These are phyloP conservation scores for Pisolithus sp. DNA, from an alignment of 768 basidiomycete genomes.

Conservation along the genomic window DNA sequence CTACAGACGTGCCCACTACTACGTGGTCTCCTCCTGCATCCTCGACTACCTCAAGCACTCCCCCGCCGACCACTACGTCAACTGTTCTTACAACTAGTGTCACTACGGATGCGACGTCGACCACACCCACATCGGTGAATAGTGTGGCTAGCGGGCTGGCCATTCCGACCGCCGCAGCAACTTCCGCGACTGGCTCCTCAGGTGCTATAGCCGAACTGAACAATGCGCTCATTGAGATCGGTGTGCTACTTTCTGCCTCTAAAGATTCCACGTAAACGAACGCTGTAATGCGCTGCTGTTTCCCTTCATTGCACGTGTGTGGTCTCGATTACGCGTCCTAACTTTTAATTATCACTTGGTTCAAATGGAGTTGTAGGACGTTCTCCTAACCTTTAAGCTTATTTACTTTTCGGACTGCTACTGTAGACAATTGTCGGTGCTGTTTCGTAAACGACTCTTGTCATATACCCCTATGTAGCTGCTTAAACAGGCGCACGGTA, in stretches of 20 bases:
- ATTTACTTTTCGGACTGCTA: background rate
- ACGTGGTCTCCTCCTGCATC: constrained; percentile 12
- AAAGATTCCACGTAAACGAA: background rate
- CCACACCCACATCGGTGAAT: constrained; percentile 14
- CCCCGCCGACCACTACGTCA: constrained; percentile 11
- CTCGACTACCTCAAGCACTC: constrained; percentile 12
- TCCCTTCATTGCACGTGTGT: too few species aligned
- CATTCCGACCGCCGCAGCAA: constrained; percentile 21
- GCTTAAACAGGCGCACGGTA: background rate
- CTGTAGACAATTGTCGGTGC: background rate
- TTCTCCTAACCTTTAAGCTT: background rate
- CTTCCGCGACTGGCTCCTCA: constrained; percentile 25
- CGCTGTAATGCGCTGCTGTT: background rate
- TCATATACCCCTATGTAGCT: background rate
- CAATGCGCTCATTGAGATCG: constrained; percentile 33
- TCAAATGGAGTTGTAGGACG: background rate
- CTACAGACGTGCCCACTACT: constrained; percentile 11
- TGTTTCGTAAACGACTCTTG: background rate
- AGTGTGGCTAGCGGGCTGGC: constrained; percentile 22
- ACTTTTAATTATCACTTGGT: background rate
- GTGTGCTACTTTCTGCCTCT: constrained; percentile 5
- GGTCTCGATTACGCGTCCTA: background rate
- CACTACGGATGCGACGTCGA: constrained; percentile 10
- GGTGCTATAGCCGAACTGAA: constrained; percentile 31
- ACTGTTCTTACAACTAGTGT: constrained; percentile 19